Evolutionary conservation across 192 early-diverging fungal genomes (phyloP), one percentile per base, ranked within the genome.

Genomic region (Entomortierella lignicola): DNA sequence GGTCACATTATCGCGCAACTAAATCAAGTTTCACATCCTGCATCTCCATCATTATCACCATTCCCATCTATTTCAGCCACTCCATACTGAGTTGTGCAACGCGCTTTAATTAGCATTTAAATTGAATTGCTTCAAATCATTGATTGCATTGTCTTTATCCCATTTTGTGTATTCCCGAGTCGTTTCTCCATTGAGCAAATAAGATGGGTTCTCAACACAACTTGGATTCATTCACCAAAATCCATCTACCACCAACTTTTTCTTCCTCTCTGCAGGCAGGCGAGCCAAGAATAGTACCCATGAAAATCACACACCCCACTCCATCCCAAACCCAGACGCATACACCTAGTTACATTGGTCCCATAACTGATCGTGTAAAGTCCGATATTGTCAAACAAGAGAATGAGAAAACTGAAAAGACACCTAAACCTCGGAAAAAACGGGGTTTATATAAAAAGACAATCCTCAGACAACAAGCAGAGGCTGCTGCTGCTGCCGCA

Each of bases 361-460:
- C 67, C 8, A 41, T 42, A 2, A 39, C 31, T 2, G 67, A 60
- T 8, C 57, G 37, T 18, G 5, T 27, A 8, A 61, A 43, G n/a
- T 21, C 55, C 0, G 56, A 64, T 31, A 29, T 31, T 15, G 31
- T 65, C 23, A 72, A 72, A 63, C 63, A 63, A 20, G 70, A 72
- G 25, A 26, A 23, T 26, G 63, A 58, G 13, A 60, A 58, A 25
- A 23, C 23, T 2, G 32, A 47, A 26, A 55, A 63, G 47, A 15
- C 56, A 25, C 32, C 55, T 21, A 39, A 53, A 15, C 55, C 48
- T n/a, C 62, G 71, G 26, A 79, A 79, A 42, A 79, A 79, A 37
- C 42, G 75, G 42, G 75, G 75, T 17, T 62, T 66, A 39, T 79
- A 79, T 27, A 79, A 65, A 56, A 79, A 79, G 47, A 79, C 75